A percentile compares a stretch with the other conserved stretches of the same genome.
Conservation (phyloP, 139 green algal species). For the Diplosphaera chodatii region DNA sequence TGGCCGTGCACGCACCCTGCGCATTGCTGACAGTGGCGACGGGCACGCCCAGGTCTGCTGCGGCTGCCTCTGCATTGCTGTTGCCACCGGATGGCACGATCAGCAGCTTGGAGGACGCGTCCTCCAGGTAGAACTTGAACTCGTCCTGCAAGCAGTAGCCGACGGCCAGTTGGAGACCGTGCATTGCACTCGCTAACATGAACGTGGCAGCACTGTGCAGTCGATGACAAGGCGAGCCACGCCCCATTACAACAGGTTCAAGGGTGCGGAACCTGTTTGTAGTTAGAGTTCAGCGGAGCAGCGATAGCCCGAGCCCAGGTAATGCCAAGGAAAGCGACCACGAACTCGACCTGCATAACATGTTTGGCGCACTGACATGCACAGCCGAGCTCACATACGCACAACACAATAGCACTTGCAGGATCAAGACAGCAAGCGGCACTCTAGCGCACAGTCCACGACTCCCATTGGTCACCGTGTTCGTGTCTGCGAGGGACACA, state of each 20-base stretch:
- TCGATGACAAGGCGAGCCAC: too few species aligned
- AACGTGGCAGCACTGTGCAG: background rate
- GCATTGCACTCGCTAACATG: too few species aligned
- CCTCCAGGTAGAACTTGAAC: conserved; percentile 67
- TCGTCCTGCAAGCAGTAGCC: conserved; percentile 56
- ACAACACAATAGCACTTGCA: too few species aligned
- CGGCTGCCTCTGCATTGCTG: conserved; percentile 31
- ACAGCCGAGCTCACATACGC: too few species aligned
- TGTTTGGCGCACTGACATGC: too few species aligned
- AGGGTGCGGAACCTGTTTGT: conserved; percentile 32
- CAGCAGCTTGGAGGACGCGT: conserved; percentile 54
- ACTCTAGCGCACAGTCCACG: too few species aligned
- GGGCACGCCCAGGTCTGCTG: conserved; percentile 9
- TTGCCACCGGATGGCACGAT: conserved; percentile 47
- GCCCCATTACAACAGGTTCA: background rate
- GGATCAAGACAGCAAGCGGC: too few species aligned
- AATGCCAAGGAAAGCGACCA: conserved; percentile 59
- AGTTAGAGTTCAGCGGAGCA: conserved; percentile 64
- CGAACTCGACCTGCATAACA: conserved; percentile 51
- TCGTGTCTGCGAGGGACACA: conserved; percentile 52
- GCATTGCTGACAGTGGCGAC: conserved; percentile 5
- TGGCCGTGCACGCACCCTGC: background rate
- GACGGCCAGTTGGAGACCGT: too few species aligned
- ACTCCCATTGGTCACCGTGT: too few species aligned
- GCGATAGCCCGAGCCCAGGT: conserved; percentile 48